Conservation (phyloP, 441 rosid genomes). For the Geranium incanum region DNA sequence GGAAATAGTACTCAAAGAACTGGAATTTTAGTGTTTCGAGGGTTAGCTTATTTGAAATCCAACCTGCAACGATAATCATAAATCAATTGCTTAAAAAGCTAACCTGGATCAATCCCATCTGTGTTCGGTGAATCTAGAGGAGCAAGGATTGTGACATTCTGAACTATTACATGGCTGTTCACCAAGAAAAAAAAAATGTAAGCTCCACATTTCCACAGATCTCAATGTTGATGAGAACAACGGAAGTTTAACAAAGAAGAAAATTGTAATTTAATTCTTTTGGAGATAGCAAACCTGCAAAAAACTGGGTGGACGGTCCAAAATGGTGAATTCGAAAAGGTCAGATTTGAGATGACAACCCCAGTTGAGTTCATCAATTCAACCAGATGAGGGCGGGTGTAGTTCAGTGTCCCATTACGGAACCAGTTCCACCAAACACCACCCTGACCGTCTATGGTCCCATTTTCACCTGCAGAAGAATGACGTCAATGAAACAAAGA, state of each 20-base stretch:
- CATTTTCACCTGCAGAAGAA: conserved; percentile 63
- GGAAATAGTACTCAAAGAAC: background rate
- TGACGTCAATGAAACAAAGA: conserved; percentile 18
- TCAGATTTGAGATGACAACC: conserved; percentile 70
- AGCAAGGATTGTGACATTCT: conserved; percentile 79
- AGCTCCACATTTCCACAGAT: conserved; percentile 22
- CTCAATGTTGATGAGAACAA: conserved; percentile 16
- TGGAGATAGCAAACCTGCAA: conserved; percentile 64
- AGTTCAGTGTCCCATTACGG: conserved; percentile 51
- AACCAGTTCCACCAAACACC: conserved; percentile 85
- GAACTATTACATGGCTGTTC: conserved; percentile 74
- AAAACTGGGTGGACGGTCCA: conserved; percentile 96
- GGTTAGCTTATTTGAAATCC: background rate
- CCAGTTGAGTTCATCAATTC: conserved; percentile 80
- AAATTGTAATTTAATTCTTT: background rate
- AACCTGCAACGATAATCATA: conserved; percentile 14
- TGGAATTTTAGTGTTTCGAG: background rate
- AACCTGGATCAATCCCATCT: conserved; percentile 94
- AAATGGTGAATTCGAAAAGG: conserved; percentile 83
- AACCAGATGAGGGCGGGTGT: conserved; percentile 86
- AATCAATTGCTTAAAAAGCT: background rate
- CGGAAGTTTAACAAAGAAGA: conserved; percentile 19
- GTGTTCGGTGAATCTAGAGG: conserved; percentile 94
- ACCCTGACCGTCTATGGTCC: conserved; percentile 94
- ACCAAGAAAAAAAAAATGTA: conserved; percentile 41